Percentiles rank a stretch among this genome's conserved stretches.
Evolutionary conservation across 2,329 filamentous ascomycete species (phyloP).

Genomic region (Trichoderma breve): DNA sequence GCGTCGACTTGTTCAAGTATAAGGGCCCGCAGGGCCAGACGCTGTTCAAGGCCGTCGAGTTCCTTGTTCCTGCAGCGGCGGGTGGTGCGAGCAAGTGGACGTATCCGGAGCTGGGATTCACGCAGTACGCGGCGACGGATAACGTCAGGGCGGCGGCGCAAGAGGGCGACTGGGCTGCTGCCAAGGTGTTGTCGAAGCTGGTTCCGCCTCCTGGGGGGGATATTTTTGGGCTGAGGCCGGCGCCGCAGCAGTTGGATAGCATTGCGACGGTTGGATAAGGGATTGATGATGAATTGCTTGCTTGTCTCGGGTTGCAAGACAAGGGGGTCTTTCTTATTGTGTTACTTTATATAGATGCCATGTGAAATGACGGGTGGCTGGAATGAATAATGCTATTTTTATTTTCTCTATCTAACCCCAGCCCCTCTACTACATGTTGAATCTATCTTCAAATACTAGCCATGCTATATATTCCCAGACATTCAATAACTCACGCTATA

Average conservation of each 20-base stretch:
- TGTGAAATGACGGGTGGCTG: neutral
- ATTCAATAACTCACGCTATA: slow-evolving; percentile 15
- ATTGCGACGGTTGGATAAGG: slow-evolving; percentile 20
- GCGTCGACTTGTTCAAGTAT: slow-evolving; percentile 26
- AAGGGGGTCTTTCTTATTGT: neutral
- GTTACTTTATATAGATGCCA: neutral
- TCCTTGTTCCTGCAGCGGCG: slow-evolving; percentile 27
- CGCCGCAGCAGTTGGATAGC: slow-evolving; percentile 30
- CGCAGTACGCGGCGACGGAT: slow-evolving; percentile 28
- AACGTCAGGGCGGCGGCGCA: slow-evolving; percentile 27
- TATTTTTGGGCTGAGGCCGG: slow-evolving; percentile 28
- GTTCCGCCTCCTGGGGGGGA: slow-evolving; percentile 27
- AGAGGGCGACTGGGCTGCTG: slow-evolving; percentile 25
- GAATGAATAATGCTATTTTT: neutral
- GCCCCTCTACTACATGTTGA: neutral
- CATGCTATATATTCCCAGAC: neutral
- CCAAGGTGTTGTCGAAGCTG: slow-evolving; percentile 17
- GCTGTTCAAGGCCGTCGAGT: slow-evolving; percentile 26
- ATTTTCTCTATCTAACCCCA: neutral
- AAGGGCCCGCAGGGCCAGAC: slow-evolving; percentile 26
- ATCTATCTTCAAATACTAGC: neutral
- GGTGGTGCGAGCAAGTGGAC: slow-evolving; percentile 23
- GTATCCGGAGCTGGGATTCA: slow-evolving; percentile 27
- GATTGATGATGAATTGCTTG: neutral
- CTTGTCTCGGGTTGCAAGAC: neutral